Base-by-base conservation (phyloP, 2,329 filamentous ascomycete species). In the Xylaria sp. region DNA sequence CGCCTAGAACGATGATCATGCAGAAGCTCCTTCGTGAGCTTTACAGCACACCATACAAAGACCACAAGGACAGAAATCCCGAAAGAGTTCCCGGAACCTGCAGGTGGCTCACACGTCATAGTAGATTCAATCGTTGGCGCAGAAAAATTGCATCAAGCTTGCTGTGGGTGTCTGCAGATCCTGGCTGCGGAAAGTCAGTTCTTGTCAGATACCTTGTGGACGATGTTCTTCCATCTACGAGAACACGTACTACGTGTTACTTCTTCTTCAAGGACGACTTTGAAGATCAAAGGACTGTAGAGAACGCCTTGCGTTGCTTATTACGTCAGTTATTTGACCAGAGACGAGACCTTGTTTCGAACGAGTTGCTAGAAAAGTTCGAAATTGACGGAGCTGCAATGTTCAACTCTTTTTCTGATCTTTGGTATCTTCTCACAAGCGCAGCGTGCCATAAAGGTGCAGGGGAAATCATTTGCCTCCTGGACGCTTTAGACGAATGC, bases 201-300 rank as follows among this genome's bases (percentile, higher is more conserved):
- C 67, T 84, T 1, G 75, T 78, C 8, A 81, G 72, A 63, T 74
- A 77, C 39, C 66, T 84, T 0, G 72, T 80, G 0, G 80, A 83
- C 28, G 15, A 70, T 0, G 63, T 76, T 0, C 65, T 82, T 2
- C 56, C 60, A 0, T 71, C 32, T 0, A 73, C 45, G 0, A 4
- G 50, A 0, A 23, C 48, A 0, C 62, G 70, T 23, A 78, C 73
- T 0, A 73, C 72, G 1, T 81, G 78, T 56, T 83, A 83, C 57
- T 84, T 82, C 73, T 84, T 83, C 70, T 83, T 83, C 75, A 82
- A 83, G 15, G 80, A 82, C 18, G 75, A 76, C 41, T 78, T 77
- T 20, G 71, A 76, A 4, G 77, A 81, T n/a, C 80, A 68, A 30
- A 68, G 39, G 4, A 50, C 23, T 13, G 7, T 41, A 8, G 20